Percentiles rank a stretch among this genome's conserved stretches.
Evolutionary conservation across 1,284 basidiomycete species (phyloP).

Genomic region (Trichosporon faecale): DNA sequence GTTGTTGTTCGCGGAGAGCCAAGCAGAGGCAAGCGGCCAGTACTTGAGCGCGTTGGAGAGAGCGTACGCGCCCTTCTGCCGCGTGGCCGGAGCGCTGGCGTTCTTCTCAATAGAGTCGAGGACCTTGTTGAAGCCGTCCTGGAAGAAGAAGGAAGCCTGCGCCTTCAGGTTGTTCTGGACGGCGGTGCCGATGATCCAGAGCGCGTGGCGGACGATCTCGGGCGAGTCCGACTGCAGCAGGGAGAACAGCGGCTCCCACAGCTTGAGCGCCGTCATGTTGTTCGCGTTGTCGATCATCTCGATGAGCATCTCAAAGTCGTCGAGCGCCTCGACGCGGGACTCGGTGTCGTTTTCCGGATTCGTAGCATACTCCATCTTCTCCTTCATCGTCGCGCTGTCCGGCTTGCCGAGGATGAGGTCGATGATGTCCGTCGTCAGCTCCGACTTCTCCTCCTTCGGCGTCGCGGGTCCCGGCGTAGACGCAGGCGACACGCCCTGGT

Average conservation of each 20-base stretch:
- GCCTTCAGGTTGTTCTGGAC: constrained; percentile 92
- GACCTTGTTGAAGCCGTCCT: constrained; percentile 66
- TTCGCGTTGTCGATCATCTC: constrained; percentile 96
- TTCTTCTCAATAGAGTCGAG: constrained; percentile 55
- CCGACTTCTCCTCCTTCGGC: constrained; percentile 24
- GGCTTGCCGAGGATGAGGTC: constrained; percentile 81
- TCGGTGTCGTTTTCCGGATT: constrained; percentile 64
- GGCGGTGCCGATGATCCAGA: constrained; percentile 93
- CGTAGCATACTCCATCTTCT: constrained; percentile 70
- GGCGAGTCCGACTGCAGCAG: constrained; percentile 64
- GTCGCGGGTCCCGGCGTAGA: constrained; percentile 35
- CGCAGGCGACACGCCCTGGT: constrained; percentile 35
- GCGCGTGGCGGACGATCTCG: constrained; percentile 66
- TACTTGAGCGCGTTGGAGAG: constrained; percentile 83
- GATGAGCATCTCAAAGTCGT: constrained; percentile 93
- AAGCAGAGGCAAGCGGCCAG: constrained; percentile 35
- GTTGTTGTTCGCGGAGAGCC: constrained; percentile 22
- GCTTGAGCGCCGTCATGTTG: constrained; percentile 74
- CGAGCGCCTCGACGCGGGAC: constrained; percentile 72
- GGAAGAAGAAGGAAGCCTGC: constrained; percentile 64
- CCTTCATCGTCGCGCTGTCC: constrained; percentile 82
- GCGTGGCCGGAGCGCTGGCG: constrained; percentile 35
- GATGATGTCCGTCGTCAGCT: constrained; percentile 63
- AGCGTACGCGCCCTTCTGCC: constrained; percentile 82
- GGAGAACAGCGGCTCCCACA: constrained; percentile 78